A percentile compares a stretch with the other conserved stretches of the same genome.
These are phyloP conservation scores for Euclidium syriacum DNA, from an alignment of 345 rosid species.

Conservation along the genomic window DNA sequence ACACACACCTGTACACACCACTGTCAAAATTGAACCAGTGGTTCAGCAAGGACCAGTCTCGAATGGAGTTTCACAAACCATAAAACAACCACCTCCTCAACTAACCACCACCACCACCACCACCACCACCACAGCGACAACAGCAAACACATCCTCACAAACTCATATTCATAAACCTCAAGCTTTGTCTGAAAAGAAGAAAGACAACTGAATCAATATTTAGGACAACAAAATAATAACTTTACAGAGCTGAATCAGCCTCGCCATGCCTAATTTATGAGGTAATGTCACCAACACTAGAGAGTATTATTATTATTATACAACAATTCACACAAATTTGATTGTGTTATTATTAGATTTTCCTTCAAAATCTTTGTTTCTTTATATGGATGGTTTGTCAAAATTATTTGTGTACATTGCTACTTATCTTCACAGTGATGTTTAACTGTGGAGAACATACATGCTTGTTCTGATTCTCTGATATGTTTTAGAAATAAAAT, in stretches of 20 bases:
- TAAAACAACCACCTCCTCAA: slow-evolving; percentile 12
- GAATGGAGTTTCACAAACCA: slow-evolving; percentile 26
- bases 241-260: slow-evolving; percentile 7
- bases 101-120: slow-evolving; percentile 15
- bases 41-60: slow-evolving; percentile 22
- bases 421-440: neutral
- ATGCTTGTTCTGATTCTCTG: neutral
- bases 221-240: slow-evolving; percentile 21
- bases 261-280: neutral
- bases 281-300: slow-evolving; percentile 14
- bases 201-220: slow-evolving; percentile 16
- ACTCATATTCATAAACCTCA: slow-evolving; percentile 10
- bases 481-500: neutral
- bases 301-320: neutral
- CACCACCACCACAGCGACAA: neutral
- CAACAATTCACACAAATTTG: neutral
- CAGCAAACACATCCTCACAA: slow-evolving; percentile 8
- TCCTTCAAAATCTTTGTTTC: neutral
- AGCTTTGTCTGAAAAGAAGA: slow-evolving; percentile 26
- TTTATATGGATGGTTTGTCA: slow-evolving; percentile 9
- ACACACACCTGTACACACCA: slow-evolving; percentile 9
- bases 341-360: slow-evolving; percentile 15
- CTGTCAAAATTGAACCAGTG: slow-evolving; percentile 20
- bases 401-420: slow-evolving; percentile 26
- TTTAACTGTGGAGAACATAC: neutral